Conservation (phyloP, 2,329 filamentous ascomycete species). For the Endocalyx cinctus region DNA sequence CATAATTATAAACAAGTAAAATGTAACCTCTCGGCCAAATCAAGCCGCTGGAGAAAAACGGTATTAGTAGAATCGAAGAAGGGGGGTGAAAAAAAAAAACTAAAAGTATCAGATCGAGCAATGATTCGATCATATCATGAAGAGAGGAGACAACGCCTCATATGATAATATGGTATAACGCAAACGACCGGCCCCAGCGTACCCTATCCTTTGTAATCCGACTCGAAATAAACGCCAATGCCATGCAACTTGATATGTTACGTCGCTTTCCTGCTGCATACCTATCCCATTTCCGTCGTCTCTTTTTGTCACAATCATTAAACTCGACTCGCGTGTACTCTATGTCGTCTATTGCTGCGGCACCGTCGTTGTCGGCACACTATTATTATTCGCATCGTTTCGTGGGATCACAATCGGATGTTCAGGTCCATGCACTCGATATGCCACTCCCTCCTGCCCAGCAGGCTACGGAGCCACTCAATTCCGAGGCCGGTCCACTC, state of each 20-base stretch:
- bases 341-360: conserved; percentile 4
- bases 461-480: conserved; percentile 78
- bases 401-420: conserved; percentile 59
- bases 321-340: conserved; percentile 1
- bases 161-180: conserved; percentile 4
- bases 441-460: conserved; percentile 83
- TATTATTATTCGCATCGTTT: conserved; percentile 1
- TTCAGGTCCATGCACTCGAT: conserved; percentile 89
- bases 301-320: no score
- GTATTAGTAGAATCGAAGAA: no score
- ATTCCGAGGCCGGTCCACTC: conserved; percentile 75
- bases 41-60: no score
- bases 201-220: conserved; percentile 12
- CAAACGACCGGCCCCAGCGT: conserved; percentile 3
- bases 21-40: no score
- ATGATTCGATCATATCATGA: no score
- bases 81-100: no score
- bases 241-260: no score
- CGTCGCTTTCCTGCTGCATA: no score
- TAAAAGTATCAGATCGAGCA: no score
- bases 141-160: no score
- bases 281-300: no score
- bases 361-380: background rate
- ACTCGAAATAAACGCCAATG: conserved; percentile 21
- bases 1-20: no score